These are phyloP conservation scores for Metschnikowia similis DNA, from an alignment of 805 yeast genomes.

Conservation along the genomic window DNA sequence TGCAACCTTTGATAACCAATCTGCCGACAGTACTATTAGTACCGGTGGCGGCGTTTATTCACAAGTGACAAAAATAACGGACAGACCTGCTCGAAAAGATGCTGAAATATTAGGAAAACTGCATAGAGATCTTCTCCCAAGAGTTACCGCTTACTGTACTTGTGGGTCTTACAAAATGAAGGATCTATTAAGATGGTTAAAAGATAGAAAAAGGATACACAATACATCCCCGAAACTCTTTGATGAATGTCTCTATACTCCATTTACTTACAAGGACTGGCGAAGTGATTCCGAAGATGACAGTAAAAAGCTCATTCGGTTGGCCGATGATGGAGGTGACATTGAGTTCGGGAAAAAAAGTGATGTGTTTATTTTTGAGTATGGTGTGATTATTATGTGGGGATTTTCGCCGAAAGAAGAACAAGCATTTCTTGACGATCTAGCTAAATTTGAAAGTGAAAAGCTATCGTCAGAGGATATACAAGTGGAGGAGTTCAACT, in stretches of 20 bases:
- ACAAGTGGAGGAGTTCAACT: slow-evolving; percentile 91
- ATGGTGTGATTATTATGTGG: slow-evolving; percentile 97
- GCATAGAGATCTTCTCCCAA: slow-evolving; percentile 77
- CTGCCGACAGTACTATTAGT: slow-evolving; percentile 28
- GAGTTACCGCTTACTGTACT: slow-evolving; percentile 96
- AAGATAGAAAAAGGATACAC: slow-evolving; percentile 67
- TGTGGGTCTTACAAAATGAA: slow-evolving; percentile 89
- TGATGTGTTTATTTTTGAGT: slow-evolving; percentile 87
- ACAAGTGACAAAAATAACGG: slow-evolving; percentile 78
- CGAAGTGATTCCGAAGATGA: slow-evolving; percentile 46
- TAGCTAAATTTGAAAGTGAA: slow-evolving; percentile 89
- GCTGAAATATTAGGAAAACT: slow-evolving; percentile 90
- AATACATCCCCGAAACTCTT: slow-evolving; percentile 82
- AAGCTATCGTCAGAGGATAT: slow-evolving; percentile 88
- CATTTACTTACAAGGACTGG: slow-evolving; percentile 81
- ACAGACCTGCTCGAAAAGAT: slow-evolving; percentile 84
- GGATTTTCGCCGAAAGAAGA: slow-evolving; percentile 88
- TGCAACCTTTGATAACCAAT: slow-evolving; percentile 19
- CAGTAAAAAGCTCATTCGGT: slow-evolving; percentile 46
- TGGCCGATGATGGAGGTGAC: slow-evolving; percentile 95
- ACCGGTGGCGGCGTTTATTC: slow-evolving; percentile 61
- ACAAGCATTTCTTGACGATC: slow-evolving; percentile 68
- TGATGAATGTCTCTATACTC: slow-evolving; percentile 93
- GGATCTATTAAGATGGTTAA: slow-evolving; percentile 79
- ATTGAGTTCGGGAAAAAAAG: slow-evolving; percentile 78